A percentile compares a stretch with the other conserved stretches of the same genome.
Conservation (phyloP, 306 rosid genomes). For the Cicer yamashitae region DNA sequence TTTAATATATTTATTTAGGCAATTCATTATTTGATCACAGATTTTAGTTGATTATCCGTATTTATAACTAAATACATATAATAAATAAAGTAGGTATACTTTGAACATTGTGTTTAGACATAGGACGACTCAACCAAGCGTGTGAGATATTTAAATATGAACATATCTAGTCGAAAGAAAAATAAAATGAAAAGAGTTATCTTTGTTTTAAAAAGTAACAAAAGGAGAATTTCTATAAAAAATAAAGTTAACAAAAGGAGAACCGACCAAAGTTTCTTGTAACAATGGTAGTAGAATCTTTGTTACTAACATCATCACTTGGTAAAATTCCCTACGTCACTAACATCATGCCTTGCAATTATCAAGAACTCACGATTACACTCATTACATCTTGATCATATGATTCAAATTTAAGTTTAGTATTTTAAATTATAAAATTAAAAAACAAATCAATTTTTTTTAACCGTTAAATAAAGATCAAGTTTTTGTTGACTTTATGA, state of each 20-base stretch:
- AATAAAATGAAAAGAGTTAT: background rate
- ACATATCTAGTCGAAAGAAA: background rate
- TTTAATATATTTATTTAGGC: background rate
- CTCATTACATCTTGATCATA: too few species aligned
- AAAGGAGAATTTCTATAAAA: too few species aligned
- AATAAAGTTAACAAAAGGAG: too few species aligned
- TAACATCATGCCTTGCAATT: constrained; percentile 1
- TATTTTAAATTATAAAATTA: too few species aligned
- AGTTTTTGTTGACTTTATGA: constrained; percentile 50
- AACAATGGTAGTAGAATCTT: constrained; percentile 55
- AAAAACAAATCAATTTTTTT: too few species aligned
- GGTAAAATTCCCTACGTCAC: constrained; percentile 47
- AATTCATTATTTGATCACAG: too few species aligned
- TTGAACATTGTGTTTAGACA: constrained; percentile 10
- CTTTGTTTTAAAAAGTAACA: too few species aligned
- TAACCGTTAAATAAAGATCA: too few species aligned
- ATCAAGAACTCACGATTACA: too few species aligned
- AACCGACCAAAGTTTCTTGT: constrained; percentile 52
- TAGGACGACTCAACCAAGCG: constrained; percentile 7
- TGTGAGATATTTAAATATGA: constrained; percentile 31
- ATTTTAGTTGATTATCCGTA: too few species aligned
- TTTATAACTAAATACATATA: background rate
- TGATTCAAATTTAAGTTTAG: too few species aligned
- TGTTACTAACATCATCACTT: constrained; percentile 40
- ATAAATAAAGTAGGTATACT: constrained; percentile 11